Evolutionary conservation across 805 yeast genomes (phyloP).

Genomic region (Wickerhamiella vanderwaltii): DNA sequence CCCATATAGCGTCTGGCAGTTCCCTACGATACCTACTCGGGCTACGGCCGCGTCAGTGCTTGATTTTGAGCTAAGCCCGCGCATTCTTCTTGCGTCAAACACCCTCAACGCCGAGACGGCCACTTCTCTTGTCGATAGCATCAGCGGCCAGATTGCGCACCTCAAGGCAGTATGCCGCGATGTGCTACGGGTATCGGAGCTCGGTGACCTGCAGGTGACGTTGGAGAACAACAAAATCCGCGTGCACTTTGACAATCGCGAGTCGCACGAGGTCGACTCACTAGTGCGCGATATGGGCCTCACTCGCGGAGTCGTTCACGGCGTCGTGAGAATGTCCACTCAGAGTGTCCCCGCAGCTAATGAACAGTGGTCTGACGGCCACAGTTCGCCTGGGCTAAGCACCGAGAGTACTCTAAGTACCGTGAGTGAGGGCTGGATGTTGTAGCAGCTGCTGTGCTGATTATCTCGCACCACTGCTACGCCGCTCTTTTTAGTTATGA

Average conservation of each 20-base stretch:
- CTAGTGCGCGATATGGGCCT: conserved; percentile 28
- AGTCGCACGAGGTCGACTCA: conserved; percentile 41
- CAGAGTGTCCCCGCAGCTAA: neutral
- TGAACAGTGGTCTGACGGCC: neutral
- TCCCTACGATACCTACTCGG: conserved; percentile 2
- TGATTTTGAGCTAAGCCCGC: conserved; percentile 42
- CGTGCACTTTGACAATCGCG: conserved; percentile 64
- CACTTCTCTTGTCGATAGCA: conserved; percentile 31
- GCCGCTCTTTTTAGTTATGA: too few relatives aligned
- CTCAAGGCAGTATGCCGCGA: conserved; percentile 34
- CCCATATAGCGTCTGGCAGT: neutral
- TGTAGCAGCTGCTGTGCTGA: neutral
- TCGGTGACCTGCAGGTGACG: conserved; percentile 56
- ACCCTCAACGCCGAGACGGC: conserved; percentile 35
- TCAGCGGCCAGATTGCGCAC: conserved; percentile 22
- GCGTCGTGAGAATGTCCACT: neutral
- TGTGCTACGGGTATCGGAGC: conserved; percentile 36
- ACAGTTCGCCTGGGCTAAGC: conserved; percentile 6
- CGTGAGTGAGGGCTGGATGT: neutral
- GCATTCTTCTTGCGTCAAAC: conserved; percentile 31
- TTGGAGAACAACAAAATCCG: conserved; percentile 32
- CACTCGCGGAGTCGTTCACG: conserved; percentile 1
- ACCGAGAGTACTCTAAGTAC: conserved; percentile 4
- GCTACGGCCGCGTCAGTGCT: conserved; percentile 25
- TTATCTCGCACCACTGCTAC: too few relatives aligned